Evolutionary conservation across 2,329 filamentous ascomycete species (phyloP).

Genomic region (Calonectria pseudoreteaudii): DNA sequence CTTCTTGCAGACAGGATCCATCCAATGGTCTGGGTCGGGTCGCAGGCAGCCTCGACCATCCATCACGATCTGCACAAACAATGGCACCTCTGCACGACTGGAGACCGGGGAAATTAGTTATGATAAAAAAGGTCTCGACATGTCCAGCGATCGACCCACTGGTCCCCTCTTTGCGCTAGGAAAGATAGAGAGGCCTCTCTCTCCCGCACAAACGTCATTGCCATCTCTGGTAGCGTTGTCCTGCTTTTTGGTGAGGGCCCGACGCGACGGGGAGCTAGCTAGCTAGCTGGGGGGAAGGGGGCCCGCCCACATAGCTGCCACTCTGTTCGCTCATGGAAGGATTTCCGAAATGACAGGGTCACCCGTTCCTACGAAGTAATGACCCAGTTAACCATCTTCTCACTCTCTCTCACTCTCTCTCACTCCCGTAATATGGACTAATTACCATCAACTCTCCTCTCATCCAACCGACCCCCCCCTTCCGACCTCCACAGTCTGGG

Average conservation of each 20-base stretch:
- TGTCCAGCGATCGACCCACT: neutral
- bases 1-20: neutral
- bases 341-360: conserved; percentile 42
- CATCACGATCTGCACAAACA: conserved; percentile 18
- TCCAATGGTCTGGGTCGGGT: neutral
- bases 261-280: neutral
- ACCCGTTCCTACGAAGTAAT: conserved; percentile 34
- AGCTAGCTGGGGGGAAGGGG: neutral
- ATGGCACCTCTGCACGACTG: conserved; percentile 10
- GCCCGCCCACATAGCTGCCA: neutral
- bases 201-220: neutral
- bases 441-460: neutral
- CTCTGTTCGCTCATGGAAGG: neutral
- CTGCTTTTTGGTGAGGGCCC: neutral
- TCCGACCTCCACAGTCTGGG: neutral
- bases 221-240: neutral
- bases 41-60: neutral
- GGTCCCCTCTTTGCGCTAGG: neutral
- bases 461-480: neutral
- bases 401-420: too few relatives aligned
- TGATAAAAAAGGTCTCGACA: neutral
- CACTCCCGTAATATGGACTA: neutral
- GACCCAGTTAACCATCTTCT: conserved; percentile 18
- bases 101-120: conserved; percentile 17
- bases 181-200: neutral